Evolutionary conservation across 805 yeast species (phyloP), one percentile per base, ranked within the genome.

Genomic region (Pichia sporocuriosa): DNA sequence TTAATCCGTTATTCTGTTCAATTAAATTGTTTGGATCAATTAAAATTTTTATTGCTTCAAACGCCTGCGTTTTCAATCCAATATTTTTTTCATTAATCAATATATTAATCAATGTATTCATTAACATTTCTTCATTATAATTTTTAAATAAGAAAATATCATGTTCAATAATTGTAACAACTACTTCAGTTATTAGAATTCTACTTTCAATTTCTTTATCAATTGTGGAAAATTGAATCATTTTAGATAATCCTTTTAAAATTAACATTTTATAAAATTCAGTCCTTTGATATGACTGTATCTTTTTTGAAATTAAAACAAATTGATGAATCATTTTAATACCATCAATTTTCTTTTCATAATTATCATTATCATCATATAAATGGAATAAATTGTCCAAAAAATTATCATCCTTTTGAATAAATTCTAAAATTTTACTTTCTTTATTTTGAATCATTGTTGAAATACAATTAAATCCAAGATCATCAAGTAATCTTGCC

Each of bases 401-500:
- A 53, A 84, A 84, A 8, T 60, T 59, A 8, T 61, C 61, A 26
- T 75, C 63, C 32, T 72, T 69, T 50, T 73, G 75, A 32, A 86
- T 61, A 51, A 67, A 79, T 31, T 71, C 71, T 23, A 86, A 69
- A 17, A 87, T 73, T 36, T 77, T 79, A 22, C 77, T 74, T 52
- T 86, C 90, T 54, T 84, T 80, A 50, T 70, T 61, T 52, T 77
- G 80, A 5, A 86, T 81, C 64, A 83, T 64, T 1, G 84, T 76
- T 15, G 81, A 67, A 28, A 93, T 69, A 44, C 83, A 65, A 47
- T 74, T 75, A 54, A 80, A 77, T 4, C 88, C 74, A 33, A 80
- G 75, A 57, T 90, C 97, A 58, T 90, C 97, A 35, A 90, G 58
- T 32, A 81, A 65, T 39, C 96, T 68, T 4, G 93, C 89, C 22